Evolutionary conservation across 2,329 filamentous ascomycete genomes (phyloP), one percentile per base, ranked within the genome.

Genomic region (Chrysoporthe deuterocubensis): DNA sequence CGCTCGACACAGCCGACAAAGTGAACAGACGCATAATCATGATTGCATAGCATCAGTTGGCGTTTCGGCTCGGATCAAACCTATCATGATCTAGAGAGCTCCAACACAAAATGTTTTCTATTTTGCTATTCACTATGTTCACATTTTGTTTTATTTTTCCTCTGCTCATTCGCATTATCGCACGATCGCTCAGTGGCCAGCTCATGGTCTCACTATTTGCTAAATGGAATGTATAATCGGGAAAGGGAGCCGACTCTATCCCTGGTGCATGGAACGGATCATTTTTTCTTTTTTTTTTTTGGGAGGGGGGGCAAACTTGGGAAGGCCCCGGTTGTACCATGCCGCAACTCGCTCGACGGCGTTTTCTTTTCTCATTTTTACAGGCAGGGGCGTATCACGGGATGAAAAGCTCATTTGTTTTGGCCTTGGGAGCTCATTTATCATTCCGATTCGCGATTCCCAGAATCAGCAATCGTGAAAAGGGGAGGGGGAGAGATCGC

Each of bases 161-260:
- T 54, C 26, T 52, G 42, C 65, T 50, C 48, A 26, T 26, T 48
- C 21, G 52, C 44, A 58, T 50, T 59, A 64, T 65, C 54, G 48
- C n/a, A 65, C 68, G 56, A 70, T 68, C 66, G 61, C 56, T 69
- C 57, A 62, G 67, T 66, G 62, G 44, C 68, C 66, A 60, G 26
- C 42, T 40, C 18, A 26, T 50, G 63, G 59, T 34, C 54, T 63
- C 59, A 48, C n/a, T 72, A 71, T 71, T 70, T 72, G 65, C 65
- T 74, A 75, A 76, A 76, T 71, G 70, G 72, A 77, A 78, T 78
- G 76, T 78, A 73, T 78, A 78, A 77, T 77, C 68, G 75, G 74
- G 71, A 66, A 66, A 67, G 61, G 62, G 57, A 21, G 56, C 50
- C 37, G 26, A 62, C 52, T 65, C 42, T 60, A 62, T 59, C 61